These are phyloP conservation scores for Pleomassaria siparia DNA, from an alignment of 2,329 filamentous ascomycete genomes.

Conservation along the genomic window DNA sequence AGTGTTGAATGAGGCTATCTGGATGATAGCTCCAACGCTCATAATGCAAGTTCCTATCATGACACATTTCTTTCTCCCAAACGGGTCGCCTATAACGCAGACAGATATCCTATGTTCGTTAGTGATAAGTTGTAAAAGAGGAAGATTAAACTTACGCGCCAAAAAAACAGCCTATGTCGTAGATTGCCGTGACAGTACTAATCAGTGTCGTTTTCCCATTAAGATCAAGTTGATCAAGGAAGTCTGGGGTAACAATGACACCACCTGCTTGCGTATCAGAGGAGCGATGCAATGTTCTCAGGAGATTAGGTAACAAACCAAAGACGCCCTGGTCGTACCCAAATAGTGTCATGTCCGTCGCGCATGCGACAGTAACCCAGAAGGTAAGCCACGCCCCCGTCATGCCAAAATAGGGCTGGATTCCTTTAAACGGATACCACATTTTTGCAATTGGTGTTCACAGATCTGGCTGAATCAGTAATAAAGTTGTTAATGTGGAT, in stretches of 20 bases:
- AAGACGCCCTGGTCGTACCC: slow-evolving; percentile 57
- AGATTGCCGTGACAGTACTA: slow-evolving; percentile 58
- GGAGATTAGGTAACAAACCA: slow-evolving; percentile 27
- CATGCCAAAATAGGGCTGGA: slow-evolving; percentile 54
- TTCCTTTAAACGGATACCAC: slow-evolving; percentile 11
- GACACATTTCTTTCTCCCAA: slow-evolving; percentile 53
- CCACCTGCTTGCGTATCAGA: slow-evolving; percentile 41
- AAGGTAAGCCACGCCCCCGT: slow-evolving; percentile 59
- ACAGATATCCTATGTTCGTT: background rate
- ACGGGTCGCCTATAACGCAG: slow-evolving; percentile 49
- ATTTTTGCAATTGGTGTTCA: background rate
- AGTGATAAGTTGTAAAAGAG: slow-evolving; percentile 26
- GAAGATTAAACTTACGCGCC: slow-evolving; percentile 48
- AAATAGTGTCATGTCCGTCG: slow-evolving; percentile 45
- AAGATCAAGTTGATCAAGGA: slow-evolving; percentile 52
- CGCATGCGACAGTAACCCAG: slow-evolving; percentile 52
- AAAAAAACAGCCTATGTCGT: slow-evolving; percentile 63
- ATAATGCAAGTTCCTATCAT: slow-evolving; percentile 53
- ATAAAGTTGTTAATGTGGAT: background rate
- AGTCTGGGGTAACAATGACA: slow-evolving; percentile 57
- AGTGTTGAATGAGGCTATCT: slow-evolving; percentile 49
- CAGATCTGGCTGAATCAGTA: background rate
- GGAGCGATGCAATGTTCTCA: background rate
- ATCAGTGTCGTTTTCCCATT: slow-evolving; percentile 44
- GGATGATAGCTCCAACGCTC: slow-evolving; percentile 51